Percentiles rank a stretch among this genome's conserved stretches.
These are phyloP conservation scores for Atkinsonella texensis DNA, from an alignment of 2,329 filamentous ascomycete genomes.

Conservation along the genomic window DNA sequence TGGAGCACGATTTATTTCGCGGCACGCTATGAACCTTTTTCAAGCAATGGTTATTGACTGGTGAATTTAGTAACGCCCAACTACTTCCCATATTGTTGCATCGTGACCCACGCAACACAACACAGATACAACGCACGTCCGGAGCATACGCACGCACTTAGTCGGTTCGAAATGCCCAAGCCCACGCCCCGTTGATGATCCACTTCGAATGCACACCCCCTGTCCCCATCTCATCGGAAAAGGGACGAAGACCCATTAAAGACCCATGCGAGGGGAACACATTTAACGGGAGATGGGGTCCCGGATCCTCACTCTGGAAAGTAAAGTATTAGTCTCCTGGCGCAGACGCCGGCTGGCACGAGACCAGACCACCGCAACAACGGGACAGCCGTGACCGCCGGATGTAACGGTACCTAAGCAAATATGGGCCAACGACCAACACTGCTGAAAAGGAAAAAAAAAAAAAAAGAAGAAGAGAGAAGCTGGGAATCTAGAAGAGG, in stretches of 20 bases:
- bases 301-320: background rate
- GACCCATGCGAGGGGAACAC: constrained; percentile 3
- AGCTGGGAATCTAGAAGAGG: background rate
- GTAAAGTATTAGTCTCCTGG: background rate
- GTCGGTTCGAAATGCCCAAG: background rate
- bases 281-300: constrained; percentile 2
- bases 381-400: constrained; percentile 1
- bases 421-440: background rate
- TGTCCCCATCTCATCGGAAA: constrained; percentile 5
- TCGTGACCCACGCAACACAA: background rate
- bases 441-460: background rate
- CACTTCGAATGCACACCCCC: constrained; percentile 1
- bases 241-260: background rate
- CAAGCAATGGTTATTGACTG: background rate
- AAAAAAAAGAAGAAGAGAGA: background rate
- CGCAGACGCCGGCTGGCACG: background rate
- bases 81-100: background rate
- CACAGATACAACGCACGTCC: background rate
- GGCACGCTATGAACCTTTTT: background rate
- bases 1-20: background rate
- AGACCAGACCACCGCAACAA: background rate
- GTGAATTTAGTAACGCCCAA: background rate
- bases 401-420: background rate
- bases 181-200: background rate
- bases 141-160: background rate